phyloP scores from a whole-genome alignment of 108 stramenopile genomes.

The Nitzschia palea region DNA sequence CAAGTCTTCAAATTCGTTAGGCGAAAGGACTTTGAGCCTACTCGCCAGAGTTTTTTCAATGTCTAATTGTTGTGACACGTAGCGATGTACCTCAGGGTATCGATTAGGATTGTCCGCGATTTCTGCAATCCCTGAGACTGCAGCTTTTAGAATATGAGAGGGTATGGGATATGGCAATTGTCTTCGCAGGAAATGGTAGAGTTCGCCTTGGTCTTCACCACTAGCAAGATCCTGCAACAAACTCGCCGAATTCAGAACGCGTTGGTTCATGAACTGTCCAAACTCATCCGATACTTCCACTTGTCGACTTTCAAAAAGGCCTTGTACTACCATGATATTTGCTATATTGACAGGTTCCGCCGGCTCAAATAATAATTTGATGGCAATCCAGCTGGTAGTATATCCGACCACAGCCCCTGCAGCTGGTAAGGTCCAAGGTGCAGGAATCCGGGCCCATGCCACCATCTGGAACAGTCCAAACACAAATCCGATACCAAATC shows the following conservation, averaged over 20 bases:
- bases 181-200: slow-evolving; percentile 60
- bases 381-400: slow-evolving; percentile 87
- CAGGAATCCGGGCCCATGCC: slow-evolving; percentile 68
- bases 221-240: slow-evolving; percentile 57
- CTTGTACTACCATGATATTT: slow-evolving; percentile 70
- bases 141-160: slow-evolving; percentile 51
- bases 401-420: slow-evolving; percentile 82
- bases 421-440: slow-evolving; percentile 87
- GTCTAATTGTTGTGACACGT: slow-evolving; percentile 64
- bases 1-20: slow-evolving; percentile 86
- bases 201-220: slow-evolving; percentile 61
- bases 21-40: slow-evolving; percentile 66
- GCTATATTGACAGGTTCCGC: slow-evolving; percentile 64
- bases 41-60: slow-evolving; percentile 69
- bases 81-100: slow-evolving; percentile 58
- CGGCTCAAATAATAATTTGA: slow-evolving; percentile 85
- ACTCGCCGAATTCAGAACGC: slow-evolving; percentile 58
- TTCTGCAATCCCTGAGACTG: slow-evolving; percentile 57
- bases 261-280: slow-evolving; percentile 61
- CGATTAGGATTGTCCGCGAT: slow-evolving; percentile 54
- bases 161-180: slow-evolving; percentile 75
- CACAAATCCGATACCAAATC: slow-evolving; percentile 87
- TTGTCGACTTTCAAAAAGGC: slow-evolving; percentile 88
- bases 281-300: slow-evolving; percentile 83
- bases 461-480: slow-evolving; percentile 85